A percentile compares a stretch with the other conserved stretches of the same genome.
Evolutionary conservation across 768 basidiomycete species (phyloP).

Genomic region (Sarcodon sp.): DNA sequence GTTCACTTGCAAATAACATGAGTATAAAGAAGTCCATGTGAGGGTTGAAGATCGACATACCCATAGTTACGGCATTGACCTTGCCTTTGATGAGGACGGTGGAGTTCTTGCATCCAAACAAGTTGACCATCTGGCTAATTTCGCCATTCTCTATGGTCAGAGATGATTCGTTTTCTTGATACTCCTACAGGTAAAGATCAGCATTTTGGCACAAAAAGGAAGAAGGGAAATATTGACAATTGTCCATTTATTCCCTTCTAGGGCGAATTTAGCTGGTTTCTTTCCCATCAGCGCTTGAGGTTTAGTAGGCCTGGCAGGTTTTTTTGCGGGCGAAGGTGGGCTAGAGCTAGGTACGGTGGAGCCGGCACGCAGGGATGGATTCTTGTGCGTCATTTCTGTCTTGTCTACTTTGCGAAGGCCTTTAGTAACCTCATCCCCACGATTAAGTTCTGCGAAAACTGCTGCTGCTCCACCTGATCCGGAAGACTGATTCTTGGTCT

Average conservation of each 20-base stretch:
- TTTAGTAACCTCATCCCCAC: conserved; percentile 83
- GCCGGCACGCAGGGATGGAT: conserved; percentile 64
- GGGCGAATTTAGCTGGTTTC: conserved; percentile 79
- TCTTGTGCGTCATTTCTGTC: conserved; percentile 99
- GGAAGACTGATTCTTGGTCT: conserved; percentile 15
- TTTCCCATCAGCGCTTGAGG: conserved; percentile 76
- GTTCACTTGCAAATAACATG: background rate
- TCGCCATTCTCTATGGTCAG: conserved; percentile 68
- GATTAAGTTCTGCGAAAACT: conserved; percentile 85
- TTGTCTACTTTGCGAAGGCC: conserved; percentile 88
- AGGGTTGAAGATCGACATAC: conserved; percentile 27
- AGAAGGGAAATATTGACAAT: conserved; percentile 41
- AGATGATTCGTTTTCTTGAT: conserved; percentile 69
- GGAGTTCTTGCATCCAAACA: conserved; percentile 83
- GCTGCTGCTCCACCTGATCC: conserved; percentile 49
- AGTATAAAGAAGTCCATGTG: background rate
- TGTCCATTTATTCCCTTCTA: conserved; percentile 91
- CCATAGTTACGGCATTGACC: conserved; percentile 83
- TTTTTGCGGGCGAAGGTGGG: conserved; percentile 26
- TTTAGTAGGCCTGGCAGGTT: conserved; percentile 73
- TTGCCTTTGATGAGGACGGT: conserved; percentile 84
- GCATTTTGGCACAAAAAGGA: background rate
- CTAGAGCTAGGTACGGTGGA: conserved; percentile 32
- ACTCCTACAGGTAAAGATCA: conserved; percentile 47
- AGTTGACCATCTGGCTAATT: conserved; percentile 73